Percentiles rank a stretch among this genome's conserved stretches.
phyloP scores from a whole-genome alignment of 1,139 yeast genomes.

The Suhomyces yuchorum region DNA sequence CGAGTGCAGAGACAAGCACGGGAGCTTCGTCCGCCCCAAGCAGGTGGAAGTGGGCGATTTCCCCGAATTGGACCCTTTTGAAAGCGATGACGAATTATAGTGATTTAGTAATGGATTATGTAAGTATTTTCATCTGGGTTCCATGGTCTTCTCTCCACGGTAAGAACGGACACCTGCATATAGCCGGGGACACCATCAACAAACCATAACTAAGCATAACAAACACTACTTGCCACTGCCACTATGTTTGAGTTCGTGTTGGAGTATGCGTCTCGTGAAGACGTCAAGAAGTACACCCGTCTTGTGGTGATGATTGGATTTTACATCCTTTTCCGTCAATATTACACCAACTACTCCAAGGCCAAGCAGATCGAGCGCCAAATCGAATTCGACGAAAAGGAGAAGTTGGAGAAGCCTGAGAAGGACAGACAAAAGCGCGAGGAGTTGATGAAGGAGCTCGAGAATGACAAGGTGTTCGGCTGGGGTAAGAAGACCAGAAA shows the following conservation, averaged over 20 bases:
- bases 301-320: conserved; percentile 38
- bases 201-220: not conserved
- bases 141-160: conserved; percentile 1
- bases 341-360: conserved; percentile 47
- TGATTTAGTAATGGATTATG: not conserved
- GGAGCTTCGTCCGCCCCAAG: conserved; percentile 53
- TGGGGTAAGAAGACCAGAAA: conserved; percentile 79
- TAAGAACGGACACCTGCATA: conserved; percentile 10
- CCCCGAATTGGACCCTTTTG: conserved; percentile 48
- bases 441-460: conserved; percentile 33
- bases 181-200: conserved; percentile 1
- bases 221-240: not conserved
- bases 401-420: conserved; percentile 38
- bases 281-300: conserved; percentile 42
- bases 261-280: conserved; percentile 39
- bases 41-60: conserved; percentile 56
- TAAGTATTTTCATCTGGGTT: not conserved
- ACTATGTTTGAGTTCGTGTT: conserved; percentile 38
- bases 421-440: conserved; percentile 34
- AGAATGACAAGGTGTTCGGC: conserved; percentile 58
- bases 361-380: conserved; percentile 55
- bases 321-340: conserved; percentile 39
- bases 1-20: conserved; percentile 42
- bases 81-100: conserved; percentile 36
- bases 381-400: conserved; percentile 49